A percentile compares a stretch with the other conserved stretches of the same genome.
These are phyloP conservation scores for Choricystis sp. DNA, from an alignment of 139 green algal species.

Conservation along the genomic window DNA sequence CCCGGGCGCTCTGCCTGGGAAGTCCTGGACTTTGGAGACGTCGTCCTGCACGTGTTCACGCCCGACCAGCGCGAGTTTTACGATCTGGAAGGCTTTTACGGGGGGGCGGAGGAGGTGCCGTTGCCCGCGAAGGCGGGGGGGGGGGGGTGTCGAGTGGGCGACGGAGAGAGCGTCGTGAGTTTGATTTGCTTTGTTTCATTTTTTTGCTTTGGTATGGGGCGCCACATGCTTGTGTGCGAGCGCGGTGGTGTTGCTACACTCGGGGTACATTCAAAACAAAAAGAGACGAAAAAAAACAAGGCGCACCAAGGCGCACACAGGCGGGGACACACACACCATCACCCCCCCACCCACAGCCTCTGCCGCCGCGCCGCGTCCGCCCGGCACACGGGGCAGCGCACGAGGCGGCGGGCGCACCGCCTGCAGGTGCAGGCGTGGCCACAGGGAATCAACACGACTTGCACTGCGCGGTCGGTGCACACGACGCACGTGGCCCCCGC, in stretches of 20 bases:
- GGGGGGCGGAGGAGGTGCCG: slow-evolving; percentile 35
- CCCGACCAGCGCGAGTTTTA: slow-evolving; percentile 41
- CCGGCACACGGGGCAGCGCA: slow-evolving; percentile 55
- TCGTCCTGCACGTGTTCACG: slow-evolving; percentile 44
- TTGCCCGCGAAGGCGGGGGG: slow-evolving; percentile 5
- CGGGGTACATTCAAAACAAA: too few relatives aligned
- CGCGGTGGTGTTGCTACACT: too few relatives aligned
- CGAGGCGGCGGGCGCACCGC: slow-evolving; percentile 41
- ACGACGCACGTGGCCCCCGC: not conserved
- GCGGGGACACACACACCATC: not conserved
- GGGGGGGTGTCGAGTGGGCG: too few relatives aligned
- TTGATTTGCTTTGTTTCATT: not conserved
- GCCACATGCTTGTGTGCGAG: too few relatives aligned
- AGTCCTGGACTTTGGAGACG: slow-evolving; percentile 36
- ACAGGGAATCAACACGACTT: slow-evolving; percentile 64
- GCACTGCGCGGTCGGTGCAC: slow-evolving; percentile 4
- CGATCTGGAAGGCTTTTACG: slow-evolving; percentile 46
- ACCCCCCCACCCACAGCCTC: slow-evolving; percentile 36
- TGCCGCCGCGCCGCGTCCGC: slow-evolving; percentile 49
- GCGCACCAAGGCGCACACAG: too few relatives aligned
- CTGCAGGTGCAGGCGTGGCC: slow-evolving; percentile 61
- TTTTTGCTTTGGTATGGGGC: too few relatives aligned
- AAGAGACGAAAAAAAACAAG: not conserved
- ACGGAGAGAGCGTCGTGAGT: not conserved
- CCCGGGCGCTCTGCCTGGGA: slow-evolving; percentile 22